Conservation (phyloP, 441 rosid genomes). For the Arabidopsis hybrid region DNA sequence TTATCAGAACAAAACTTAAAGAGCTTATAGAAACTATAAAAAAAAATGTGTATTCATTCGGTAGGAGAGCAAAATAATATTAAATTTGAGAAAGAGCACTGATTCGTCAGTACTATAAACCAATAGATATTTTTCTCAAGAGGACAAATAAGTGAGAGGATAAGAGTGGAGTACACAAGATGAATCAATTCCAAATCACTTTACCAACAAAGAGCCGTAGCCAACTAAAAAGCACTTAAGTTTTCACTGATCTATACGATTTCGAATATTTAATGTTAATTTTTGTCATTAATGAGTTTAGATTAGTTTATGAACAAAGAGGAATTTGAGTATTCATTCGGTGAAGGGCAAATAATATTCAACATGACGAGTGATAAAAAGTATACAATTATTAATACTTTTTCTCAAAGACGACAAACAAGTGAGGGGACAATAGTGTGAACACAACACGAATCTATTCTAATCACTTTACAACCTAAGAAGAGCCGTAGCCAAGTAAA, state of each 20-base stretch:
- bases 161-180: slow-evolving; percentile 22
- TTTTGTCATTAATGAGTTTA: neutral
- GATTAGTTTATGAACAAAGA: neutral
- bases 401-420: slow-evolving; percentile 32
- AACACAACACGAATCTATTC: slow-evolving; percentile 34
- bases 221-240: neutral
- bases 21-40: neutral
- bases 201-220: slow-evolving; percentile 22
- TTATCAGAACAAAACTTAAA: neutral
- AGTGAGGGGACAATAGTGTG: slow-evolving; percentile 30
- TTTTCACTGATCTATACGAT: slow-evolving; percentile 25
- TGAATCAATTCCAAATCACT: slow-evolving; percentile 36
- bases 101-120: slow-evolving; percentile 11
- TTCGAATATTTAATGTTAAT: neutral
- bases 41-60: neutral
- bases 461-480: slow-evolving; percentile 33
- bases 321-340: neutral
- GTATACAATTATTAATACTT: neutral
- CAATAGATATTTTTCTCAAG: slow-evolving; percentile 17
- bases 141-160: neutral
- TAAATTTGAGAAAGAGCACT: slow-evolving; percentile 26
- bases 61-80: neutral
- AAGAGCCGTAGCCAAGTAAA: slow-evolving; percentile 14
- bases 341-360: slow-evolving; percentile 15
- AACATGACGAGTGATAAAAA: neutral